Evolutionary conservation across 768 basidiomycete species (phyloP).

Genomic region (Trametes cinnabarina): DNA sequence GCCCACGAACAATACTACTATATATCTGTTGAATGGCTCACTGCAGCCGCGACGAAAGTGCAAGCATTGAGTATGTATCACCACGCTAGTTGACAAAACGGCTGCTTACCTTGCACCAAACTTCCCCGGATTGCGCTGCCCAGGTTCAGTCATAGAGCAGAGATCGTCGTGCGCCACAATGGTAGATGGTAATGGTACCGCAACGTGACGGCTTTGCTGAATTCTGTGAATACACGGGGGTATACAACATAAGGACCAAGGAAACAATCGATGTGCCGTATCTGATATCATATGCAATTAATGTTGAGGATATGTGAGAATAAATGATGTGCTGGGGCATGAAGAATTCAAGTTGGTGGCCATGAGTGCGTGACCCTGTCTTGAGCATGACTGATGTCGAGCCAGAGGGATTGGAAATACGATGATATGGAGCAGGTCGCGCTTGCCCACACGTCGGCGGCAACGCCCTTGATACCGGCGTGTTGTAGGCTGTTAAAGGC

Average conservation of each 20-base stretch:
- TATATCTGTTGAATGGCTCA: no score
- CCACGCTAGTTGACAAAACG: no score
- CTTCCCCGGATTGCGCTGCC: no score
- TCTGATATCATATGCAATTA: conserved; percentile 12
- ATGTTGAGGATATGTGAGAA: conserved; percentile 7
- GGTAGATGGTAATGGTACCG: background rate
- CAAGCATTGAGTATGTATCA: no score
- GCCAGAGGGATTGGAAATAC: conserved; percentile 40
- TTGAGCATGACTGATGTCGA: conserved; percentile 31
- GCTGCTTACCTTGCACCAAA: no score
- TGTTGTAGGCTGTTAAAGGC: conserved; percentile 38
- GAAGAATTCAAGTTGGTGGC: conserved; percentile 17
- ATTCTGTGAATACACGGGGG: conserved; percentile 8
- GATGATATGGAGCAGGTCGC: conserved; percentile 33
- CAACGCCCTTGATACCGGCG: conserved; percentile 41
- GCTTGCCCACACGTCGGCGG: conserved; percentile 39
- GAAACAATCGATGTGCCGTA: conserved; percentile 13
- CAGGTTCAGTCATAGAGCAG: no score
- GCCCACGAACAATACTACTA: no score
- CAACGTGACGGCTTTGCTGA: background rate
- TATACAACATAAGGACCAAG: conserved; percentile 13
- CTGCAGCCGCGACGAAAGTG: no score
- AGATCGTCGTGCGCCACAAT: no score
- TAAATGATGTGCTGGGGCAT: conserved; percentile 7
- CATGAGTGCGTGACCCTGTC: conserved; percentile 3